These are phyloP conservation scores for Pleoardoris graminearum DNA, from an alignment of 2,329 filamentous ascomycete genomes.

Conservation along the genomic window DNA sequence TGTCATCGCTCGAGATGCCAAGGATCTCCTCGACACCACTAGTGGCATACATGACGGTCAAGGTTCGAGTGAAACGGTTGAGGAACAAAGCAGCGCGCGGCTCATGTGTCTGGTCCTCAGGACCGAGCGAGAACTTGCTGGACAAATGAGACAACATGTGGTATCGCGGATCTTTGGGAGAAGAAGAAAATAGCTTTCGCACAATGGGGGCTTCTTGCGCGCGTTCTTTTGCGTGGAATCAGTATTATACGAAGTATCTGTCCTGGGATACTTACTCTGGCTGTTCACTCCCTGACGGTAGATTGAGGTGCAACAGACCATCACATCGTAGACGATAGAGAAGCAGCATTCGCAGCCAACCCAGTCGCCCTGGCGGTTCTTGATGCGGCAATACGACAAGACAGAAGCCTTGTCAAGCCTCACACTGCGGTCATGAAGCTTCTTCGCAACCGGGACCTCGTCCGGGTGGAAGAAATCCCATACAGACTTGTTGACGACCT, in stretches of 20 bases:
- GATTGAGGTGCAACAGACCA: slow-evolving; percentile 82
- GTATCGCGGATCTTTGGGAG: slow-evolving; percentile 80
- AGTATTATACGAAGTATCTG: neutral
- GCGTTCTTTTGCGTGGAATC: slow-evolving; percentile 60
- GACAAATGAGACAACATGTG: slow-evolving; percentile 88
- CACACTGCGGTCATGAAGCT: slow-evolving; percentile 72
- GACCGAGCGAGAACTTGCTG: slow-evolving; percentile 69
- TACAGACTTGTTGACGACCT: slow-evolving; percentile 74
- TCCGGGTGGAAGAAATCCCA: slow-evolving; percentile 88
- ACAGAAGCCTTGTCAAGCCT: slow-evolving; percentile 83
- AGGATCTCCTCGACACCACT: slow-evolving; percentile 75
- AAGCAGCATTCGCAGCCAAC: slow-evolving; percentile 86
- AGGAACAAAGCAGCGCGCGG: slow-evolving; percentile 82
- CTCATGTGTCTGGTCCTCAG: slow-evolving; percentile 65
- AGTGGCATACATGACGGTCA: slow-evolving; percentile 86
- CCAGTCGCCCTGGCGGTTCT: slow-evolving; percentile 70
- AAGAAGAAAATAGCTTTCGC: slow-evolving; percentile 77
- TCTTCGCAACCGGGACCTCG: slow-evolving; percentile 74
- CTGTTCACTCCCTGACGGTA: slow-evolving; percentile 71
- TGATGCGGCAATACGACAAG: slow-evolving; percentile 76
- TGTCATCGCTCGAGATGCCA: slow-evolving; percentile 68
- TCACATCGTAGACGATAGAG: slow-evolving; percentile 83
- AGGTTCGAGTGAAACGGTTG: slow-evolving; percentile 80
- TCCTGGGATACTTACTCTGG: slow-evolving; percentile 64
- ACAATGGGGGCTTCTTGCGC: slow-evolving; percentile 78